Evolutionary conservation across 108 stramenopile genomes (phyloP), one percentile per base, ranked within the genome.

Genomic region (Nitzschia palea): DNA sequence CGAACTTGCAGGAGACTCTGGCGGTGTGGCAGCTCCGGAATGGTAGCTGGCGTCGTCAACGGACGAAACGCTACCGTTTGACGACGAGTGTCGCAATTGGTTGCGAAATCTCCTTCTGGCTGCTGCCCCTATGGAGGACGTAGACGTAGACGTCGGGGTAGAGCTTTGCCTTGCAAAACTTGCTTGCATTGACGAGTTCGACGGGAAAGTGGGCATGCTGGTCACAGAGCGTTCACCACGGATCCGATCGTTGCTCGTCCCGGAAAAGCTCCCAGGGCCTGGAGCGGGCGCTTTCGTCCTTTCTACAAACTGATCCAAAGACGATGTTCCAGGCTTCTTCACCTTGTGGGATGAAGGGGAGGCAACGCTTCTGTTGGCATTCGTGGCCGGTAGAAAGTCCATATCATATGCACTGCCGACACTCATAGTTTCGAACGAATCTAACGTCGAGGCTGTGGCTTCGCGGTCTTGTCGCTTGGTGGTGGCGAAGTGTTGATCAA

Each of bases 111-210:
- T 44, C 43, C 77, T 12, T 0, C 70, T 2, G 3, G 65, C 73
- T 6, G 71, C 71, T 6, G 68, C 68, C 14, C 58, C 58, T 30
- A 29, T 40, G 8, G 59, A 2, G 17, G 45, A 36, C 2, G 20
- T 29, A 26, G 70, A 14, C 31, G 58, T 6, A 33, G 70, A 26
- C 3, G 51, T 8, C 14, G 50, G 14, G 15, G 18, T 31, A 31
- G 43, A 27, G 22, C 5, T 44, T 61, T 32, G 22, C 42, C n/a
- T 22, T 4, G 31, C 53, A 44, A 63, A 69, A 26, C 52, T 62
- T 15, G 72, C 68, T 65, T 71, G 79, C 75, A 80, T 80, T 2
- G 79, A 60, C 6, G 74, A 75, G 43, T 77, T 82, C 32, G 67
- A 47, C n/a, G 72, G 72, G 27, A 77, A 53, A 25, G 81, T 77